Conservation (phyloP, 768 basidiomycete genomes). For the Cystobasidium ongulense region DNA sequence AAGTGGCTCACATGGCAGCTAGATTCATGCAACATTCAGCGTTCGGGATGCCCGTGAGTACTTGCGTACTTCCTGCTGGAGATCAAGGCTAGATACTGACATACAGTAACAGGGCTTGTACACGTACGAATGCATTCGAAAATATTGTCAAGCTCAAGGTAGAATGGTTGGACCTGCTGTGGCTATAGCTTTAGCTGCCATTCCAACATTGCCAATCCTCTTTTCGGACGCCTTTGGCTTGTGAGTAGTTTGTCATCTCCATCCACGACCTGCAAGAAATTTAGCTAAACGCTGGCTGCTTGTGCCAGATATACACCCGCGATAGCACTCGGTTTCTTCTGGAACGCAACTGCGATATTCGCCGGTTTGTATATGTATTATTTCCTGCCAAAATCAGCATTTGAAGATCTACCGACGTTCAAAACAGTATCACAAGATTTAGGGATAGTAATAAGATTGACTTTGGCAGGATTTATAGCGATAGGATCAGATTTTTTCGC, state of each 20-base stretch:
- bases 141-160: slow-evolving; percentile 10
- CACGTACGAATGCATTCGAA: background rate
- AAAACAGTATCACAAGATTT: slow-evolving; percentile 15
- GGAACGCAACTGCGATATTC: background rate
- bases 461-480: background rate
- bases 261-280: too few relatives aligned
- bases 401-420: slow-evolving; percentile 10
- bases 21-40: background rate
- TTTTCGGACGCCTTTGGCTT: background rate
- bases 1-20: slow-evolving; percentile 4
- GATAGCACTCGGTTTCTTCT: background rate
- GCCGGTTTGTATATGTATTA: background rate
- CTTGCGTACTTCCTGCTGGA: too few relatives aligned
- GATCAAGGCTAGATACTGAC: too few relatives aligned
- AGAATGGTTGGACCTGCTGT: slow-evolving; percentile 1
- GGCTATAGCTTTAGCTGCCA: background rate
- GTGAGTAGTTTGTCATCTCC: background rate
- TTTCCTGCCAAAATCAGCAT: background rate
- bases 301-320: slow-evolving; percentile 3
- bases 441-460: slow-evolving; percentile 8
- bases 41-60: background rate
- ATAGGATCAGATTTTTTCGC: slow-evolving; percentile 24
- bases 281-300: too few relatives aligned
- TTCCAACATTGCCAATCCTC: background rate
- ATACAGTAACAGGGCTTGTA: background rate